Evolutionary conservation across 2,329 filamentous ascomycete genomes (phyloP).

Genomic region (Metarhizium robertsii): DNA sequence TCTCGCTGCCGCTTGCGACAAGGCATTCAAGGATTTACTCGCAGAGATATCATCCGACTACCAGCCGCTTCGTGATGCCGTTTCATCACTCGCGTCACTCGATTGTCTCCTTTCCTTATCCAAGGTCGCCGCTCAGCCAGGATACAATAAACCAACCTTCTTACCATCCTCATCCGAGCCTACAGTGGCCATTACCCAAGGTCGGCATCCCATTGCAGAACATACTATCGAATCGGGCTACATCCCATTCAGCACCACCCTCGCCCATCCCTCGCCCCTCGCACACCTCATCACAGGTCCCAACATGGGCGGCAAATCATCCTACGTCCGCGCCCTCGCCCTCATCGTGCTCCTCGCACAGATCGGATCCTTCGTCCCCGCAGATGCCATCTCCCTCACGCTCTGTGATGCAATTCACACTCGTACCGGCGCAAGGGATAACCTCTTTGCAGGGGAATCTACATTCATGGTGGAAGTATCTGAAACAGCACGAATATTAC

Average conservation of each 20-base stretch:
- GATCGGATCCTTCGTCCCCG: slow-evolving; percentile 89
- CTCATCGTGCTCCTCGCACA: slow-evolving; percentile 91
- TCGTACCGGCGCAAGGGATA: slow-evolving; percentile 92
- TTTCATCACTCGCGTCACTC: slow-evolving; percentile 75
- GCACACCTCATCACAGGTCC: slow-evolving; percentile 89
- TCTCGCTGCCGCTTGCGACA: slow-evolving; percentile 82
- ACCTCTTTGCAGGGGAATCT: slow-evolving; percentile 86
- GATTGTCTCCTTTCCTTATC: slow-evolving; percentile 87
- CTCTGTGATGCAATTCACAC: slow-evolving; percentile 89
- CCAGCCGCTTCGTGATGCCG: slow-evolving; percentile 78
- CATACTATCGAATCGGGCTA: slow-evolving; percentile 77
- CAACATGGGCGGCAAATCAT: slow-evolving; percentile 99
- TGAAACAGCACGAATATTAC: slow-evolving; percentile 85
- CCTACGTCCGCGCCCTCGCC: slow-evolving; percentile 86
- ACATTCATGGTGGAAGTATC: slow-evolving; percentile 98
- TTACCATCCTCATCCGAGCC: slow-evolving; percentile 52
- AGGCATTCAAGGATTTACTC: slow-evolving; percentile 66
- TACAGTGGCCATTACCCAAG: slow-evolving; percentile 52
- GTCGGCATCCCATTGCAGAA: slow-evolving; percentile 93
- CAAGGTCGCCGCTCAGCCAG: slow-evolving; percentile 73
- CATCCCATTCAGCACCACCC: slow-evolving; percentile 77
- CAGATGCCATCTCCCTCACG: slow-evolving; percentile 62
- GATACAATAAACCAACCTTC: slow-evolving; percentile 72
- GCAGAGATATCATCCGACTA: slow-evolving; percentile 72
- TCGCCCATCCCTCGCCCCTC: slow-evolving; percentile 56